Percentiles rank a stretch among this genome's conserved stretches.
phyloP scores from a whole-genome alignment of 1,139 yeast species.

The Candida tetrigidarum region DNA sequence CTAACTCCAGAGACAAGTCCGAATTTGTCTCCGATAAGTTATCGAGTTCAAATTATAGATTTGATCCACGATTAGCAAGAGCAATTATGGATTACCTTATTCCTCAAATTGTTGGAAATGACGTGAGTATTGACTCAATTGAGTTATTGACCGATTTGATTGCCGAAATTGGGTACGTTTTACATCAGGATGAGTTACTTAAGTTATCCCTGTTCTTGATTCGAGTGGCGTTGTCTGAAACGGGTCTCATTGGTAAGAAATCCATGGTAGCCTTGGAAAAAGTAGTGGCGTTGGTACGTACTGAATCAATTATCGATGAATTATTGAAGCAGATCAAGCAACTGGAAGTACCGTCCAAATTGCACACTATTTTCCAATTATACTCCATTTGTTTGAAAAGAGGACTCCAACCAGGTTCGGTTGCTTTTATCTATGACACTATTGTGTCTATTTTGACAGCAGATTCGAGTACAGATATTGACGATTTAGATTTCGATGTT shows the following conservation, averaged over 20 bases:
- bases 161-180: constrained; percentile 54
- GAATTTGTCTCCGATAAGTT: constrained; percentile 24
- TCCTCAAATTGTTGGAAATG: constrained; percentile 24
- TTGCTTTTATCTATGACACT: constrained; percentile 11
- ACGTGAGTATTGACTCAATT: constrained; percentile 57
- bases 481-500: constrained; percentile 49
- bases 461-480: constrained; percentile 26
- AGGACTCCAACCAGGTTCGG: constrained; percentile 13
- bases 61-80: constrained; percentile 21
- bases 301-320: constrained; percentile 18
- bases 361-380: constrained; percentile 17
- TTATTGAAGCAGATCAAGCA: constrained; percentile 13
- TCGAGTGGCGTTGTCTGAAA: constrained; percentile 43
- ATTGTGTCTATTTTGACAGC: constrained; percentile 8
- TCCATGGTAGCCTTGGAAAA: constrained; percentile 60
- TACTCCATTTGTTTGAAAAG: constrained; percentile 18
- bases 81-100: constrained; percentile 26
- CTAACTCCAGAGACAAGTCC: constrained; percentile 23
- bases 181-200: constrained; percentile 45
- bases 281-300: constrained; percentile 39
- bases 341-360: constrained; percentile 6
- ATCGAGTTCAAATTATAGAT: constrained; percentile 18
- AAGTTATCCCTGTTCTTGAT: constrained; percentile 42
- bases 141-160: constrained; percentile 67
- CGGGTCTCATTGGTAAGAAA: constrained; percentile 55